phyloP scores from a whole-genome alignment of 1,284 basidiomycete species.

The Ceratobasidium sp. region DNA sequence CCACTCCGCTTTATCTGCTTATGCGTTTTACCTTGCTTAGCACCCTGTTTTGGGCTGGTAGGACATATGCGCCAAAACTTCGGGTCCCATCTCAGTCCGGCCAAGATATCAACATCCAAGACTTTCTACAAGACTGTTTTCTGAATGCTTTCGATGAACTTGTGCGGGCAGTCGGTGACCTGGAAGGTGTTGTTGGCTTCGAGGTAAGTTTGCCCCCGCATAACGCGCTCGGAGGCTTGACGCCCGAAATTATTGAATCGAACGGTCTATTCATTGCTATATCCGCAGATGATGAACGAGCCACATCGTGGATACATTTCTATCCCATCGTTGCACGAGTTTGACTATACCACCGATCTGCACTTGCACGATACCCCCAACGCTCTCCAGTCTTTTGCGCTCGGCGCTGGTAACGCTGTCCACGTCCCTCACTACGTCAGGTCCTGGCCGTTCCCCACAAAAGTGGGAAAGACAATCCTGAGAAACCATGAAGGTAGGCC shows the following conservation, averaged over 20 bases:
- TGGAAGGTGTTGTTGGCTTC: conserved; percentile 89
- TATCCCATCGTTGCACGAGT: conserved; percentile 83
- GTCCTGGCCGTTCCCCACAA: conserved; percentile 87
- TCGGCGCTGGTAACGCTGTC: conserved; percentile 84
- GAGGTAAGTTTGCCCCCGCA: conserved; percentile 68
- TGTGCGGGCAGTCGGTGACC: conserved; percentile 74
- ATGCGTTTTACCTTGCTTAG: conserved; percentile 49
- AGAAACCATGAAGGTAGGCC: conserved; percentile 69
- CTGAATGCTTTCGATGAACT: conserved; percentile 82
- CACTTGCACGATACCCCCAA: conserved; percentile 87
- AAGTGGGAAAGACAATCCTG: conserved; percentile 65
- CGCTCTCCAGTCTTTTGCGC: conserved; percentile 85
- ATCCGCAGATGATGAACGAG: conserved; percentile 88
- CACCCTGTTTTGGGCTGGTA: conserved; percentile 92
- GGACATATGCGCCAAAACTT: conserved; percentile 83
- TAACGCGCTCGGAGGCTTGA: neutral
- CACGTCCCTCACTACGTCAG: conserved; percentile 79
- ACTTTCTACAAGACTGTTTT: conserved; percentile 86
- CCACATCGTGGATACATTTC: conserved; percentile 94
- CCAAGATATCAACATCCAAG: conserved; percentile 75
- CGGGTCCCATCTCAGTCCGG: conserved; percentile 57
- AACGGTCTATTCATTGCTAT: neutral
- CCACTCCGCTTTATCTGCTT: neutral
- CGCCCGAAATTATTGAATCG: neutral
- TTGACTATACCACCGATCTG: conserved; percentile 95